phyloP scores from a whole-genome alignment of 495 filamentous ascomycete genomes.

The Jackrogersella multiformis region DNA sequence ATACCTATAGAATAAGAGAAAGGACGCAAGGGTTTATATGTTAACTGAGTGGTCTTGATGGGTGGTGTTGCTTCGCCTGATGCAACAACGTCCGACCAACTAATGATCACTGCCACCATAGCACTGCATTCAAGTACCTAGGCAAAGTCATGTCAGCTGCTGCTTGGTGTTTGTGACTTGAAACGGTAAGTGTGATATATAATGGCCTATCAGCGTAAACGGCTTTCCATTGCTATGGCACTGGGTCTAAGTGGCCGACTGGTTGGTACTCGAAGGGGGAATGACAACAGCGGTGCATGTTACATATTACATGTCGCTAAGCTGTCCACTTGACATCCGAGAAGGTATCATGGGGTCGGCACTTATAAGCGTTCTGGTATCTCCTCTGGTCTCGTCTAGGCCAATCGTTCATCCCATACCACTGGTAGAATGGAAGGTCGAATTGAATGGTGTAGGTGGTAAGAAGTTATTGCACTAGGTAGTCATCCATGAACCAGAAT shows the following conservation, averaged over 20 bases:
- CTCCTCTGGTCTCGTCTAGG: neutral
- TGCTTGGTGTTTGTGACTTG: neutral
- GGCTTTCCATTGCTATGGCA: conserved; percentile 4
- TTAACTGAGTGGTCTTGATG: neutral
- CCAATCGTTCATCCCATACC: conserved; percentile 1
- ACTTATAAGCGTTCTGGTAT: neutral
- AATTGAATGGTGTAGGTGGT: no score
- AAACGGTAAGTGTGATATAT: neutral
- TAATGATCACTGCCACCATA: neutral
- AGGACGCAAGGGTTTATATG: neutral
- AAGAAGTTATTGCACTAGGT: no score
- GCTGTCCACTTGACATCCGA: neutral
- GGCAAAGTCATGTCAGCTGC: no score
- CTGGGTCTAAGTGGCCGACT: conserved; percentile 7
- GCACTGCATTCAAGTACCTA: neutral
- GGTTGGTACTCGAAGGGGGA: neutral
- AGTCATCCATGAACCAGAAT: conserved; percentile 10
- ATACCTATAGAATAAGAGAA: neutral
- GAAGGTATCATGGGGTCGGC: conserved; percentile 1
- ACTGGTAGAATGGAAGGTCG: no score
- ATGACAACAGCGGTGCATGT: neutral
- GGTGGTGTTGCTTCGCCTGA: neutral
- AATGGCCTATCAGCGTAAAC: neutral
- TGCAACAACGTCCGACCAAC: neutral
- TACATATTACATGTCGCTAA: conserved; percentile 9